A percentile compares a stretch with the other conserved stretches of the same genome.
phyloP scores from a whole-genome alignment of 371 early-diverging fungal species.

The Smittium mucronatum region DNA sequence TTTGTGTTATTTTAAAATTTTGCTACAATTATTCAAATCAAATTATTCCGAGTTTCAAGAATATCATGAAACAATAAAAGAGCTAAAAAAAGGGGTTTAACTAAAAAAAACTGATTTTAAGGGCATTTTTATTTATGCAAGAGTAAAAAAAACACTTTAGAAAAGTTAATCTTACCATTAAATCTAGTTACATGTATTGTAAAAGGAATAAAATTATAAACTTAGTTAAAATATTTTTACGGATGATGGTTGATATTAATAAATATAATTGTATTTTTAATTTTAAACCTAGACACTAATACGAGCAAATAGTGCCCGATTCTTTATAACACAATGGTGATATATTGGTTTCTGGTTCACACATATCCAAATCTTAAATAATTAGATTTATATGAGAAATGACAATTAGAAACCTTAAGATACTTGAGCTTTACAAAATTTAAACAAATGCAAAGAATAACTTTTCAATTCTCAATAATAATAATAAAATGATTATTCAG shows the following conservation, averaged over 20 bases:
- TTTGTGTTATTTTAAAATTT: neutral
- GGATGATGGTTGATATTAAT: neutral
- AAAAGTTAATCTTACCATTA: neutral
- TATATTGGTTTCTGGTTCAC: neutral
- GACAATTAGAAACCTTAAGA: neutral
- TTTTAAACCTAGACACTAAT: neutral
- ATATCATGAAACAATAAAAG: neutral
- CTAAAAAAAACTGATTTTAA: neutral
- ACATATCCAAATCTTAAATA: neutral
- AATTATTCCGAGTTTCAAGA: neutral
- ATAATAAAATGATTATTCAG: too few species aligned
- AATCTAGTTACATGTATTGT: neutral
- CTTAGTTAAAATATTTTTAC: neutral
- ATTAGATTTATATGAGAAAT: neutral
- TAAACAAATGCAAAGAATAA: neutral
- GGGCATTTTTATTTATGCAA: neutral
- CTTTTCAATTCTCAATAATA: too few species aligned
- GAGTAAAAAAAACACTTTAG: neutral
- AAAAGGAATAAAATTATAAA: neutral
- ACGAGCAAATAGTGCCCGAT: too few species aligned
- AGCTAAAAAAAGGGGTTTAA: neutral
- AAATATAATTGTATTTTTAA: neutral
- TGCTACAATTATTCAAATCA: neutral
- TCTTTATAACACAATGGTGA: neutral
- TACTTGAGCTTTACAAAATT: neutral